Percentiles rank a stretch among this genome's conserved stretches.
Conservation (phyloP, 352 stramenopile genomes). For the Phytophthora chlamydospora region DNA sequence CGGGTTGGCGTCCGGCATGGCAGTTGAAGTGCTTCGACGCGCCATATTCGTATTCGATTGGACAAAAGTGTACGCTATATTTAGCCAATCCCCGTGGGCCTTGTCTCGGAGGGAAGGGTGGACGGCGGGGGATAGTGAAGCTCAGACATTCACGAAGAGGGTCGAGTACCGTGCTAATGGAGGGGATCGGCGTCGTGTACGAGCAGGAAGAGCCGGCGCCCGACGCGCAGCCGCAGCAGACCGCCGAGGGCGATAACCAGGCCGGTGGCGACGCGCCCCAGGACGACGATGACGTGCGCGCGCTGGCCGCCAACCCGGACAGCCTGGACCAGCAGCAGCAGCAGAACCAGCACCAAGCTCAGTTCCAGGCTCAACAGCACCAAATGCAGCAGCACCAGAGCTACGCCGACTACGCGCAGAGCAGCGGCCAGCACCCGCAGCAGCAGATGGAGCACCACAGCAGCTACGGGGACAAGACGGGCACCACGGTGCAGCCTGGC, state of each 20-base stretch:
- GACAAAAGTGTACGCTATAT: conserved; percentile 3
- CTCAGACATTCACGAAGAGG: conserved; percentile 30
- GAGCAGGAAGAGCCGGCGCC: conserved; percentile 68
- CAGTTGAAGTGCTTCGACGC: conserved; percentile 2
- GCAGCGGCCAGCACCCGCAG: conserved; percentile 46
- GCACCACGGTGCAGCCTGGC: conserved; percentile 47
- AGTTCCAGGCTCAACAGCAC: conserved; percentile 37
- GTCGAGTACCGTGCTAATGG: conserved; percentile 45
- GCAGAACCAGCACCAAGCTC: conserved; percentile 18
- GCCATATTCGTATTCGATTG: conserved; percentile 1
- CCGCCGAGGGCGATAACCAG: conserved; percentile 12
- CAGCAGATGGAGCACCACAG: conserved; percentile 49
- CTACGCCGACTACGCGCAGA: conserved; percentile 42
- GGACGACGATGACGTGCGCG: conserved; percentile 76
- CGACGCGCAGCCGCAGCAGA: conserved; percentile 26
- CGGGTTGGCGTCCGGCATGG: conserved; percentile 7
- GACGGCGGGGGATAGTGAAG: conserved; percentile 24
- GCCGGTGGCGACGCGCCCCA: conserved; percentile 25
- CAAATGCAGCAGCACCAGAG: conserved; percentile 29
- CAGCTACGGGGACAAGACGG: conserved; percentile 41
- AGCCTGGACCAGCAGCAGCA: conserved; percentile 37
- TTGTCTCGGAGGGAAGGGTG: conserved; percentile 20
- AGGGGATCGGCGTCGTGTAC: conserved; percentile 78
- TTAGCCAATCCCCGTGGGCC: background rate
- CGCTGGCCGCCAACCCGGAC: conserved; percentile 66